Conservation (phyloP, 495 filamentous ascomycete species). For the Penicillium canescens region DNA sequence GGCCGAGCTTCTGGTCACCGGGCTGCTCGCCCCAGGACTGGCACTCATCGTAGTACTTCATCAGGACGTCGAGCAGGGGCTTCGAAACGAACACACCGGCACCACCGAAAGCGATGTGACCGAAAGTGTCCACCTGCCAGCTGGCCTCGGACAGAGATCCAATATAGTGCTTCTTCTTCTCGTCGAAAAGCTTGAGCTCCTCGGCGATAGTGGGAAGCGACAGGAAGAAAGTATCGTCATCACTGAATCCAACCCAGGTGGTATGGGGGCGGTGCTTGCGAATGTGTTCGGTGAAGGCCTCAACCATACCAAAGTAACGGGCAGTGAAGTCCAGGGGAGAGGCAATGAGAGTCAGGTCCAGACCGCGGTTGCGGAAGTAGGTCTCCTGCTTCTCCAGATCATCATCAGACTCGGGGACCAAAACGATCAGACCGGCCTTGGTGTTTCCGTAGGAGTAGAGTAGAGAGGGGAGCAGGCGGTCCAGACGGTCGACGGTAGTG, state of each 20-base stretch:
- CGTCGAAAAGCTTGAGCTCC: slow-evolving; percentile 56
- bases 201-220: slow-evolving; percentile 54
- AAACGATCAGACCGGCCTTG: slow-evolving; percentile 49
- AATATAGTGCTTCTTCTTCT: slow-evolving; percentile 55
- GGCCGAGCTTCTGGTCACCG: slow-evolving; percentile 62
- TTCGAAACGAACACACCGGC: slow-evolving; percentile 67
- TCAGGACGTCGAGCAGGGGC: slow-evolving; percentile 56
- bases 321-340: slow-evolving; percentile 58
- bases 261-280: slow-evolving; percentile 52
- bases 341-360: slow-evolving; percentile 56
- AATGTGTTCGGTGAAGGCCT: slow-evolving; percentile 53
- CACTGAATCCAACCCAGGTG: slow-evolving; percentile 64
- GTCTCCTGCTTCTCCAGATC: slow-evolving; percentile 45
- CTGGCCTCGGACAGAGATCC: slow-evolving; percentile 66
- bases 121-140: slow-evolving; percentile 57
- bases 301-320: slow-evolving; percentile 64
- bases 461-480: slow-evolving; percentile 47
- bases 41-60: slow-evolving; percentile 55
- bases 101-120: slow-evolving; percentile 68
- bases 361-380: slow-evolving; percentile 48
- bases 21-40: slow-evolving; percentile 49
- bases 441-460: slow-evolving; percentile 52
- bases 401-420: slow-evolving; percentile 48
- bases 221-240: slow-evolving; percentile 76
- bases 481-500: slow-evolving; percentile 51